A percentile compares a stretch with the other conserved stretches of the same genome.
phyloP scores from a whole-genome alignment of 2,329 filamentous ascomycete genomes.

The Truncatella angustata region DNA sequence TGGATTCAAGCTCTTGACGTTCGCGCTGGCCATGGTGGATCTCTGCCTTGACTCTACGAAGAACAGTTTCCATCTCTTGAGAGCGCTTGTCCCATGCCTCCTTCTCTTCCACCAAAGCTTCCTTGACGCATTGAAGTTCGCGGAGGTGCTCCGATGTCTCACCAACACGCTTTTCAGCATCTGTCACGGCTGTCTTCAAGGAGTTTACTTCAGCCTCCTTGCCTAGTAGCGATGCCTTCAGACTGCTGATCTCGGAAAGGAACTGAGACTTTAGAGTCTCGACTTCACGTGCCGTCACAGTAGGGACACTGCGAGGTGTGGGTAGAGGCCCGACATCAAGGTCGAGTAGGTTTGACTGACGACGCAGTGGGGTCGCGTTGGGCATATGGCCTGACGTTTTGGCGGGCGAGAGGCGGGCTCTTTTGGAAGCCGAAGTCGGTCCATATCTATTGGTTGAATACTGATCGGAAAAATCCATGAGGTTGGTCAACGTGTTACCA shows the following conservation, averaged over 20 bases:
- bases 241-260: slow-evolving; percentile 88
- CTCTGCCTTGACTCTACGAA: slow-evolving; percentile 78
- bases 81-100: slow-evolving; percentile 81
- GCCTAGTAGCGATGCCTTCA: slow-evolving; percentile 86
- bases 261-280: slow-evolving; percentile 90
- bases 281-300: slow-evolving; percentile 86
- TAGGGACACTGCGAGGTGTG: slow-evolving; percentile 87
- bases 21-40: slow-evolving; percentile 77
- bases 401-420: slow-evolving; percentile 44
- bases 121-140: slow-evolving; percentile 69
- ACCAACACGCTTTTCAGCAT: slow-evolving; percentile 89
- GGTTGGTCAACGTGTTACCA: slow-evolving; percentile 64
- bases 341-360: slow-evolving; percentile 72
- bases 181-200: slow-evolving; percentile 80
- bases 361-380: slow-evolving; percentile 46
- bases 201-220: slow-evolving; percentile 90
- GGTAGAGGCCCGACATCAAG: slow-evolving; percentile 93
- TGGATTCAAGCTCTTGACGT: slow-evolving; percentile 72
- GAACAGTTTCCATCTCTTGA: slow-evolving; percentile 79
- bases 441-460: slow-evolving; percentile 27
- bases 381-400: slow-evolving; percentile 25
- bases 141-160: slow-evolving; percentile 80
- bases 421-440: slow-evolving; percentile 39
- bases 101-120: slow-evolving; percentile 72
- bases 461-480: slow-evolving; percentile 87